phyloP scores from a whole-genome alignment of 208 protist genomes.

The Entamoeba histolytica region DNA sequence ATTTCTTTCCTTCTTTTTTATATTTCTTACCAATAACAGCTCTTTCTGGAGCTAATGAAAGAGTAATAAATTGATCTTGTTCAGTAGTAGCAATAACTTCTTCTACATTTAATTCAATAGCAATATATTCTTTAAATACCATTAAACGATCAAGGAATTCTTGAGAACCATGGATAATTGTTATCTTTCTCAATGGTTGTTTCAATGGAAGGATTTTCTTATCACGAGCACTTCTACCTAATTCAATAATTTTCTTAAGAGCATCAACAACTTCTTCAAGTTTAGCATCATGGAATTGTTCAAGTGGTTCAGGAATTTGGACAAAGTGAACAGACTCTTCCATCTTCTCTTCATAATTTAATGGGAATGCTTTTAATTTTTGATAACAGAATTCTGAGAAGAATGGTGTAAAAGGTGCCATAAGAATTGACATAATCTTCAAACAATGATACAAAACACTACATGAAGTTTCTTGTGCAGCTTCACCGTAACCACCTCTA shows the following conservation, averaged over 20 bases:
- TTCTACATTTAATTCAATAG: background rate
- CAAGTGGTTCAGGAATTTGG: background rate
- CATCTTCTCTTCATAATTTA: background rate
- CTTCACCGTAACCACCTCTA: background rate
- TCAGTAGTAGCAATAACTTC: background rate
- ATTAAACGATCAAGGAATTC: background rate
- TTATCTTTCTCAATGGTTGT: background rate
- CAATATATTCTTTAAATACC: background rate
- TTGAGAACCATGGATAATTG: background rate
- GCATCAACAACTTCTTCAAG: background rate
- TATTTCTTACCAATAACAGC: background rate
- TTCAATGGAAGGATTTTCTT: background rate
- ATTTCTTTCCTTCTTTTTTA: background rate
- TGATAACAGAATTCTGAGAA: background rate
- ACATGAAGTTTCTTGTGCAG: background rate
- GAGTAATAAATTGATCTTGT: background rate
- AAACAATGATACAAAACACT: background rate
- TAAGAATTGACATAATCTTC: background rate
- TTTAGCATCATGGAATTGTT: background rate
- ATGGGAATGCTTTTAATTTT: background rate
- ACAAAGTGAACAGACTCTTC: background rate
- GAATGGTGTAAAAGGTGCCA: background rate
- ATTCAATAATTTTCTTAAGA: background rate
- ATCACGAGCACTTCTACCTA: background rate
- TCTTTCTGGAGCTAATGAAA: background rate